Percentiles rank a stretch among this genome's conserved stretches.
These are phyloP conservation scores for Xylariales sp. DNA, from an alignment of 2,329 filamentous ascomycete genomes.

Conservation along the genomic window DNA sequence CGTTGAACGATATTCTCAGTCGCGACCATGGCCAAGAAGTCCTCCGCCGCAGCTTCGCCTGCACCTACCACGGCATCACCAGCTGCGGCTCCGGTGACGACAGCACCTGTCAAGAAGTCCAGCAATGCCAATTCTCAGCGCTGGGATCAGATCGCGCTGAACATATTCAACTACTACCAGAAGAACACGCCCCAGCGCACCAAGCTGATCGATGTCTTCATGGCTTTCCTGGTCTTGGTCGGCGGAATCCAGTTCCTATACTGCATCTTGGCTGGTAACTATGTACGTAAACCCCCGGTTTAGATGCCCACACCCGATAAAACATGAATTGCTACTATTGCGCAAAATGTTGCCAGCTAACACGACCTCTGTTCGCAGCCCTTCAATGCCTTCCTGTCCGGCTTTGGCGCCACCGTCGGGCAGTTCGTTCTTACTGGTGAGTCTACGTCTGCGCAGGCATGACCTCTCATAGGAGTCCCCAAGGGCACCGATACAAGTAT, in stretches of 20 bases:
- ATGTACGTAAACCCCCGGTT: constrained; percentile 67
- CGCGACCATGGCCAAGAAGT: constrained; percentile 1
- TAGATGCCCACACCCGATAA: too few relatives aligned
- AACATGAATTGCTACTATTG: too few relatives aligned
- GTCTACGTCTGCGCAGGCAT: too few relatives aligned
- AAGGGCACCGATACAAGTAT: too few relatives aligned
- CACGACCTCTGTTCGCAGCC: too few relatives aligned
- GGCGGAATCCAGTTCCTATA: constrained; percentile 92
- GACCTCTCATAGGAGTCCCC: too few relatives aligned
- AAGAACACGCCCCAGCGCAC: constrained; percentile 82
- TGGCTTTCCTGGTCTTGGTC: constrained; percentile 80
- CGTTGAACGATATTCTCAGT: too few relatives aligned
- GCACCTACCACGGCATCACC: constrained; percentile 14
- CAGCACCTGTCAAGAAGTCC: constrained; percentile 11
- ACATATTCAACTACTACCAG: constrained; percentile 75
- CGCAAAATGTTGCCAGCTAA: too few relatives aligned
- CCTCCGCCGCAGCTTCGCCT: constrained; percentile 12
- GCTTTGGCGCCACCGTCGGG: constrained; percentile 90
- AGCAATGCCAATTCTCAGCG: constrained; percentile 17
- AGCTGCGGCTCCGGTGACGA: constrained; percentile 10
- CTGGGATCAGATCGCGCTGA: constrained; percentile 58
- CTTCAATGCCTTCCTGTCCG: constrained; percentile 97
- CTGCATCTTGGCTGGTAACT: constrained; percentile 88
- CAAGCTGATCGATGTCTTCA: constrained; percentile 87
- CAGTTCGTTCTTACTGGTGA: constrained; percentile 94